Evolutionary conservation across 768 basidiomycete genomes (phyloP).

Genomic region (Auricularia sp.): DNA sequence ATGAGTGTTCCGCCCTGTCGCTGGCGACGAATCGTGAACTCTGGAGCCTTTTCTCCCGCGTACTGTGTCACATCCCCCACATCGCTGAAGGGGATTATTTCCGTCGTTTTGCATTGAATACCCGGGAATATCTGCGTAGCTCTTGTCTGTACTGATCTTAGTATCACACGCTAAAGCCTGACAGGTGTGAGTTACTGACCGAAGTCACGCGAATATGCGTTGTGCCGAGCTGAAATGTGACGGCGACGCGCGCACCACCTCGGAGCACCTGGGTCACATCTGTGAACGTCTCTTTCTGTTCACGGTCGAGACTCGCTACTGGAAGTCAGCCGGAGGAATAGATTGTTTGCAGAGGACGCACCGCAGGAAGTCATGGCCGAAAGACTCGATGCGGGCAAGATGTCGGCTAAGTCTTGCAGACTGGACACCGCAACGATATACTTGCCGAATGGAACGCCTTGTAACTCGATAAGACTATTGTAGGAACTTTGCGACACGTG

Average conservation of each 20-base stretch:
- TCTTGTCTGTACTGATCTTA: slow-evolving; percentile 40
- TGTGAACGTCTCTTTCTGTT: slow-evolving; percentile 40
- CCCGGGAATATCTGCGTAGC: slow-evolving; percentile 60
- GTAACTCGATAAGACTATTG: neutral
- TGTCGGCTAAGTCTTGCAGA: slow-evolving; percentile 44
- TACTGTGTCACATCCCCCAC: slow-evolving; percentile 80
- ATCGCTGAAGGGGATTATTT: slow-evolving; percentile 70
- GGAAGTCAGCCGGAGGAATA: neutral
- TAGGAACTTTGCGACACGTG: neutral
- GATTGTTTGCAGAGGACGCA: neutral
- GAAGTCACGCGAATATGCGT: slow-evolving; percentile 73
- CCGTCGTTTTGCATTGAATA: slow-evolving; percentile 66
- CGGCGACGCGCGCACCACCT: slow-evolving; percentile 61
- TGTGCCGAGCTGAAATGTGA: slow-evolving; percentile 53
- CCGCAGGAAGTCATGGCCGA: neutral
- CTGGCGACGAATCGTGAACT: slow-evolving; percentile 72
- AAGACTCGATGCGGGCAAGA: neutral
- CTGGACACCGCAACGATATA: slow-evolving; percentile 55
- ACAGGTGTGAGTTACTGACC: slow-evolving; percentile 30
- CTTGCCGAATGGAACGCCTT: slow-evolving; percentile 44
- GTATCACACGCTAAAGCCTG: neutral
- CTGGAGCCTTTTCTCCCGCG: slow-evolving; percentile 58
- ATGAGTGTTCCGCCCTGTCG: slow-evolving; percentile 64
- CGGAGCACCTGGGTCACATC: slow-evolving; percentile 60
- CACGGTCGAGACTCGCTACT: slow-evolving; percentile 54